Evolutionary conservation across 495 filamentous ascomycete species (phyloP), one percentile per base, ranked within the genome.

Genomic region (Tuber melanosporum): DNA sequence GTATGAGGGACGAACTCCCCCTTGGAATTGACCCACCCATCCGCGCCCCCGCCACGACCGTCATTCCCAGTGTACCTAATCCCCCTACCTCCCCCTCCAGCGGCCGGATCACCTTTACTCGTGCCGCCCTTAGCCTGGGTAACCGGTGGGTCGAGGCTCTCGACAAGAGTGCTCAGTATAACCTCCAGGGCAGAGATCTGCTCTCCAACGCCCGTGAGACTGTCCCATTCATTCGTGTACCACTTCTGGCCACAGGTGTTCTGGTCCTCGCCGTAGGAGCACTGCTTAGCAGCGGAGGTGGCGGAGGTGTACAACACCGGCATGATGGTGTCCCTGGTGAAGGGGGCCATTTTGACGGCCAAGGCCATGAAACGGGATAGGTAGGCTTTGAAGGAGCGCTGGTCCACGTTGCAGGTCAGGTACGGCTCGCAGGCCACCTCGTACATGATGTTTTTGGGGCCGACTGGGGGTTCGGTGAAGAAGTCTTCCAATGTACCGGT

Each of bases 341-440:
- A 91, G 7, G 91, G 91, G 9, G 89, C 90, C 85, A 94, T 87
- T 76, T 93, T 89, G 0, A 90, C 90, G 8, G 90, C 89, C 10
- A 89, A 87, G 1, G 91, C 90, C 85, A 97, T 89, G 91, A 92
- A 95, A 9, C 91, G 88, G 10, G 91, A 86, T 12, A 94, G 86
- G 79, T 93, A 92, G 7, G 91, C 92, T 82, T 95, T 95, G 88
- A 96, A 95, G 41, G 90, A 89, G 72, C 90, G 89, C 81, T 93
- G 91, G 84, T 95, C 92, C 74, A 88, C 82, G 81, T 94, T 88
- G 84, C 92, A 94, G 0, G 80, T 85, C 71, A 85, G 82, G 45
- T 84, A 84, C 3, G 88, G 84, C 83, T 95, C 93, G 85, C 93
- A 96, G 26, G 90, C 88, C n/a, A 90, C 86, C 83, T 95, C 93